These are phyloP conservation scores for Rosa rugosa DNA, from an alignment of 306 rosid species.

Conservation along the genomic window DNA sequence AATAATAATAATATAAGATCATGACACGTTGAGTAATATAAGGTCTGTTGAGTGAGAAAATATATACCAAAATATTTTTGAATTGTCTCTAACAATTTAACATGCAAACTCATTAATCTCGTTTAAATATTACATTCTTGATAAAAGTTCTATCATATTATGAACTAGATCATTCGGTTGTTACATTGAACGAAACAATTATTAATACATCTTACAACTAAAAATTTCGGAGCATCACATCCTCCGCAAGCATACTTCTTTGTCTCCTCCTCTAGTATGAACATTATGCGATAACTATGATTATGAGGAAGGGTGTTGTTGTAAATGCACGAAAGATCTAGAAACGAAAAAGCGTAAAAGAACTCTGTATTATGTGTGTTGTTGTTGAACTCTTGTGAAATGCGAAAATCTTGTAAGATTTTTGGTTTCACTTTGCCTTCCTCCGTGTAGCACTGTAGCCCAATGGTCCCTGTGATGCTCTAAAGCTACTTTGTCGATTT, in stretches of 20 bases:
- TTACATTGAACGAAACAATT: background rate
- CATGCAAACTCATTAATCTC: too few relatives aligned
- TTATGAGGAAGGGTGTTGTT: slow-evolving; percentile 1
- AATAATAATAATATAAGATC: too few relatives aligned
- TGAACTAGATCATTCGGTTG: background rate
- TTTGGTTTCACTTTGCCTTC: slow-evolving; percentile 7
- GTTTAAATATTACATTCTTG: too few relatives aligned
- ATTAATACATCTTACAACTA: background rate
- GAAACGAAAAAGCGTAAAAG: background rate
- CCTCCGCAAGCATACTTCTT: background rate
- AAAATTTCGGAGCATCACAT: background rate
- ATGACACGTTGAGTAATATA: too few relatives aligned
- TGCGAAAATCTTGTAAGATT: slow-evolving; percentile 3
- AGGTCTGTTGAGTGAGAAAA: too few relatives aligned
- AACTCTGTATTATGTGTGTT: background rate
- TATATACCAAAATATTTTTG: too few relatives aligned
- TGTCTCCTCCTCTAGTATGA: background rate
- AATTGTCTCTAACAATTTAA: too few relatives aligned
- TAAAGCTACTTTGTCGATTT: slow-evolving; percentile 68
- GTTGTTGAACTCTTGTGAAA: background rate
- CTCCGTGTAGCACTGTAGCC: slow-evolving; percentile 44
- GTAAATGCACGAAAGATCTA: background rate
- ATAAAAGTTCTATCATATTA: too few relatives aligned
- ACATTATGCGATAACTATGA: background rate
- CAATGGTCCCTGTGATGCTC: slow-evolving; percentile 25